Conservation (phyloP, 1,139 yeast species). For the Taiozyma sp. region DNA sequence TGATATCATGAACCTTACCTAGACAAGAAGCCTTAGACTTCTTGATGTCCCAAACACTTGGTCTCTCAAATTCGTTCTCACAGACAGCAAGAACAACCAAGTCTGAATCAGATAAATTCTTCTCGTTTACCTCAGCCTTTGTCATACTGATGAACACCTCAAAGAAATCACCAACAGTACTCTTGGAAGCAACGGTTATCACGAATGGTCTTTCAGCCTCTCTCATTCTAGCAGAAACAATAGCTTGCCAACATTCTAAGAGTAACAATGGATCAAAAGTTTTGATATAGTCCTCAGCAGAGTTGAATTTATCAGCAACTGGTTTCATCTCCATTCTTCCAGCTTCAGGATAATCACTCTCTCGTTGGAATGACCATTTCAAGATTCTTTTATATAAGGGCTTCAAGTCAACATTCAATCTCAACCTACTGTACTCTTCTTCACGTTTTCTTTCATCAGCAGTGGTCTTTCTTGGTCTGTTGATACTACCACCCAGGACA, state of each 20-base stretch:
- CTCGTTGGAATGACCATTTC: conserved; percentile 68
- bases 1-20: conserved; percentile 73
- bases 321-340: conserved; percentile 26
- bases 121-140: conserved; percentile 43
- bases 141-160: conserved; percentile 81
- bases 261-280: conserved; percentile 75
- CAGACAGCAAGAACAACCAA: conserved; percentile 60
- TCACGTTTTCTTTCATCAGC: conserved; percentile 47
- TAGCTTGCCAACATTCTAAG: conserved; percentile 92
- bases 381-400: conserved; percentile 69
- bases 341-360: conserved; percentile 54
- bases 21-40: conserved; percentile 41
- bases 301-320: conserved; percentile 43
- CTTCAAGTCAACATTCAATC: conserved; percentile 72
- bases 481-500: conserved; percentile 25
- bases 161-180: conserved; percentile 79
- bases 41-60: conserved; percentile 25
- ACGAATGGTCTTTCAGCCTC: conserved; percentile 61
- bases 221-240: conserved; percentile 66
- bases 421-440: conserved; percentile 71
- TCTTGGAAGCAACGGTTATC: conserved; percentile 68
- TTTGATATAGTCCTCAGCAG: conserved; percentile 58
- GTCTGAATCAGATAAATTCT: conserved; percentile 69
- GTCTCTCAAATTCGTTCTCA: conserved; percentile 16
- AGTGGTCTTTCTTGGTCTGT: conserved; percentile 16